Evolutionary conservation across 495 filamentous ascomycete genomes (phyloP).

Genomic region (Chaetomium cochliodes): DNA sequence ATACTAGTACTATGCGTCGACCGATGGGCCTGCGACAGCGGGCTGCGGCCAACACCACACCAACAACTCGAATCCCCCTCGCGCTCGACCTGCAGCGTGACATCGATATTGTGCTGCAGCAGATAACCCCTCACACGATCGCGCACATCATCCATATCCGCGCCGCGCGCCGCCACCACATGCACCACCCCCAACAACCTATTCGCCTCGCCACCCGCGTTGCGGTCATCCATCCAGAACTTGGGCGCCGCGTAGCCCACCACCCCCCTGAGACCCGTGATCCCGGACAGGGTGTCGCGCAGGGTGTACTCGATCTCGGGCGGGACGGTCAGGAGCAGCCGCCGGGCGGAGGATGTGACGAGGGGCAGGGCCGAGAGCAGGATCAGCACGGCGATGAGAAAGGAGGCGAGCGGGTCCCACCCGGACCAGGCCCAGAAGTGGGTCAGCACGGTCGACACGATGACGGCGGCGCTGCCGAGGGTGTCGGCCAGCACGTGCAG

Average conservation of each 20-base stretch:
- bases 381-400: conserved; percentile 89
- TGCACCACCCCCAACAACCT: conserved; percentile 76
- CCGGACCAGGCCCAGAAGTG: conserved; percentile 84
- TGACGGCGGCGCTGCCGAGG: conserved; percentile 89
- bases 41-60: conserved; percentile 58
- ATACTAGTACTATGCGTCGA: conserved; percentile 28
- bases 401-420: conserved; percentile 95
- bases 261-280: conserved; percentile 80
- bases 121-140: conserved; percentile 62
- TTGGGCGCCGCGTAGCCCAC: conserved; percentile 81
- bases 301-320: conserved; percentile 85
- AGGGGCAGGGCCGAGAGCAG: conserved; percentile 84
- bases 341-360: conserved; percentile 77
- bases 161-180: conserved; percentile 66
- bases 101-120: conserved; percentile 61
- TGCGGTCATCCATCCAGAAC: conserved; percentile 88
- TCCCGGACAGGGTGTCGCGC: conserved; percentile 77
- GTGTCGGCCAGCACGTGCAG: conserved; percentile 94
- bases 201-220: conserved; percentile 35
- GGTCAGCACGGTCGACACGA: conserved; percentile 84
- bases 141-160: conserved; percentile 74
- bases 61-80: conserved; percentile 76
- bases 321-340: conserved; percentile 79
- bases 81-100: conserved; percentile 71
- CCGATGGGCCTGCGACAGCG: conserved; percentile 30